phyloP scores from a whole-genome alignment of 2,329 filamentous ascomycete species.

The Diaporthe vaccinii region DNA sequence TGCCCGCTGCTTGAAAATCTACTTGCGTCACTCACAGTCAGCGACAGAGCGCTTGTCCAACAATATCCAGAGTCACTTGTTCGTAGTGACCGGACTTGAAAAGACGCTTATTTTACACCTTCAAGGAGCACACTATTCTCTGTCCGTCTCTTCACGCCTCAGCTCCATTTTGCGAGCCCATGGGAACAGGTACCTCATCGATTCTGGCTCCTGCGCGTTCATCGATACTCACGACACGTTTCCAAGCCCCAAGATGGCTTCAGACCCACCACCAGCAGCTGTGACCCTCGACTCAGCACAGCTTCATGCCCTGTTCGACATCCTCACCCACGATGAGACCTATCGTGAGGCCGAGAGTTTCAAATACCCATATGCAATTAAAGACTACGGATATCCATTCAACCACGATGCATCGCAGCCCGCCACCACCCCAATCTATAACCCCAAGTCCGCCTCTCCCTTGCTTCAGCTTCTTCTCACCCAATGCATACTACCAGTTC shows the following conservation, averaged over 20 bases:
- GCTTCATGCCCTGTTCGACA: slow-evolving; percentile 68
- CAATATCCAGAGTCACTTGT: not conserved
- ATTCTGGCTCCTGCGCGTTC: too few species aligned
- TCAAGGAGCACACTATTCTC: not conserved
- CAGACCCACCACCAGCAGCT: not conserved
- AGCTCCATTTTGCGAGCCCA: not conserved
- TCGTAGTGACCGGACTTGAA: slow-evolving; percentile 4
- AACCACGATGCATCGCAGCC: not conserved
- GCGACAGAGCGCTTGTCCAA: not conserved
- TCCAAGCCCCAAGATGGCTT: slow-evolving; percentile 27
- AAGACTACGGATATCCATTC: slow-evolving; percentile 80
- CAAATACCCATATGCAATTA: slow-evolving; percentile 74
- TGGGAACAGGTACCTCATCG: not conserved
- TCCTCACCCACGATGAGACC: slow-evolving; percentile 71
- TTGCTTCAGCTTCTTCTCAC: slow-evolving; percentile 77
- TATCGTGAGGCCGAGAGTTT: slow-evolving; percentile 80
- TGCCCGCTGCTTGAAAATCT: not conserved
- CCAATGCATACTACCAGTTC: slow-evolving; percentile 74
- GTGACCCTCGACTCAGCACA: slow-evolving; percentile 55
- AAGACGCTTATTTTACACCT: too few species aligned
- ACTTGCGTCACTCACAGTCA: slow-evolving; percentile 6
- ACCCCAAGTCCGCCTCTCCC: slow-evolving; percentile 66
- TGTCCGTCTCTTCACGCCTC: not conserved
- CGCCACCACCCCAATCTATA: slow-evolving; percentile 39
- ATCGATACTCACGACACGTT: slow-evolving; percentile 5